phyloP scores from a whole-genome alignment of 768 basidiomycete genomes.

The Tulasnella sp. region DNA sequence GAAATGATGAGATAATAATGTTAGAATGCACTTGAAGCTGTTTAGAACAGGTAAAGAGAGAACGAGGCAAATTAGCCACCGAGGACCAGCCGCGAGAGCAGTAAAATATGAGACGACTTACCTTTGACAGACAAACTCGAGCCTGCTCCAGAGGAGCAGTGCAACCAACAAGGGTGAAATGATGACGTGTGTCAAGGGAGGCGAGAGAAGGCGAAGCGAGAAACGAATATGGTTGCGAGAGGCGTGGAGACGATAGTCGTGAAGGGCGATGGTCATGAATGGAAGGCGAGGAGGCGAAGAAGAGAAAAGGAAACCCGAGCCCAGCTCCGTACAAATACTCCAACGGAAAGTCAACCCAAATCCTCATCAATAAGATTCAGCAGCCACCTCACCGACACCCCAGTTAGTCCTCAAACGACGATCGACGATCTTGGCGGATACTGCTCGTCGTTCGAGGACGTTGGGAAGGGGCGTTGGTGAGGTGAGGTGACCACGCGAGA shows the following conservation, averaged over 20 bases:
- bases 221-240: not conserved
- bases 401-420: not conserved
- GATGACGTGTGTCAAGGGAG: too few species aligned
- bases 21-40: too few species aligned
- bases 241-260: too few species aligned
- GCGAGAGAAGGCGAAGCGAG: not conserved
- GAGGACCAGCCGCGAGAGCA: not conserved
- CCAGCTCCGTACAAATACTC: not conserved
- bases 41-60: too few species aligned
- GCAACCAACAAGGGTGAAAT: not conserved
- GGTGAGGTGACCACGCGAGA: not conserved
- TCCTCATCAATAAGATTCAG: too few species aligned
- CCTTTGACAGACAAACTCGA: not conserved
- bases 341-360: not conserved
- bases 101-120: not conserved
- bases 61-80: not conserved
- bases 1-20: too few species aligned
- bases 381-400: not conserved
- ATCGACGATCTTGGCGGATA: not conserved
- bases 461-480: not conserved
- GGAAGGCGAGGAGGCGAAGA: not conserved
- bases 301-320: not conserved
- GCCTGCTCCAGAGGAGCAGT: not conserved
- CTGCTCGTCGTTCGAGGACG: not conserved
- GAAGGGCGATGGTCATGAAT: too few species aligned